phyloP scores from a whole-genome alignment of 345 rosid species.

The Aurinia saxatilis region DNA sequence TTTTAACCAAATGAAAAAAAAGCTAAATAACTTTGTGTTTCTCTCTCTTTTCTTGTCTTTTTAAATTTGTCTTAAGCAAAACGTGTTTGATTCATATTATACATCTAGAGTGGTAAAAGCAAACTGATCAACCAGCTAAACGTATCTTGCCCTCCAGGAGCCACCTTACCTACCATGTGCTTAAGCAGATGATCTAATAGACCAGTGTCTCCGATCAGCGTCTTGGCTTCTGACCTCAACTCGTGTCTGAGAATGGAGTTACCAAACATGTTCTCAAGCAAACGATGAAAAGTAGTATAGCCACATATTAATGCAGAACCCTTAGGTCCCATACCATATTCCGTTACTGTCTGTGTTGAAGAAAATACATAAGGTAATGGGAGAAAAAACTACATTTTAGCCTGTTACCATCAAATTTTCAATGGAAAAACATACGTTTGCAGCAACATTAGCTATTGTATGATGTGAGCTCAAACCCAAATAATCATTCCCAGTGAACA shows the following conservation, averaged over 20 bases:
- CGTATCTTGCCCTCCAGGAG: slow-evolving; percentile 81
- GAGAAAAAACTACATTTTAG: not conserved
- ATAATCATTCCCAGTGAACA: too few species aligned
- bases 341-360: slow-evolving; percentile 59
- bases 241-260: slow-evolving; percentile 69
- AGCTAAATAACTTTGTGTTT: too few species aligned
- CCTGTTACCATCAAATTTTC: not conserved
- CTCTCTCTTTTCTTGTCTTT: too few species aligned
- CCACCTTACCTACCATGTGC: slow-evolving; percentile 94
- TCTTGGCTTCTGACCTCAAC: slow-evolving; percentile 71
- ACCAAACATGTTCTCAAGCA: slow-evolving; percentile 60
- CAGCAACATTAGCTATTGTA: slow-evolving; percentile 64
- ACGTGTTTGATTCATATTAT: too few species aligned
- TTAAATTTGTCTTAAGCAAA: too few species aligned
- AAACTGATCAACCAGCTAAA: too few species aligned
- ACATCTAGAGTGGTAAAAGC: too few species aligned
- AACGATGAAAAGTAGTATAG: slow-evolving; percentile 77
- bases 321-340: too few species aligned
- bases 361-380: slow-evolving; percentile 2
- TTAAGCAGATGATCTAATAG: slow-evolving; percentile 86
- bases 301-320: too few species aligned
- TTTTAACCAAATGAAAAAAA: too few species aligned
- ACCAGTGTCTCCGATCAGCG: slow-evolving; percentile 93
- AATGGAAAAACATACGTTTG: slow-evolving; percentile 50
- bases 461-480: slow-evolving; percentile 93